Base-by-base conservation (phyloP, 2,329 filamentous ascomycete genomes). In the Ophiostoma triangulosporum region DNA sequence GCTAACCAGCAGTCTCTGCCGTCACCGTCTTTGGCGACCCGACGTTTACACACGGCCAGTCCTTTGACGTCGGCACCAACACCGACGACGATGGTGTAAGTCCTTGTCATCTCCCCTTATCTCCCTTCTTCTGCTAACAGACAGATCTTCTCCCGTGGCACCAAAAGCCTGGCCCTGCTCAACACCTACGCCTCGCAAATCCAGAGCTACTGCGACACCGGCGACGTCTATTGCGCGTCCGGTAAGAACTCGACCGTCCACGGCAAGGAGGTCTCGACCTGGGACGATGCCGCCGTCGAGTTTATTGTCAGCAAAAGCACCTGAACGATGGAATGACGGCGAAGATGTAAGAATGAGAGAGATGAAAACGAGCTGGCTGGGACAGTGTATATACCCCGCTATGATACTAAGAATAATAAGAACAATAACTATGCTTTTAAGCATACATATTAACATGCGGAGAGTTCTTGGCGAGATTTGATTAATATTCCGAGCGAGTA, bases 151-250 rank as follows among this genome's bases (percentile, higher is more conserved):
- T 57, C 60, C 20, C 61, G 63, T 4, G n/a, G 43, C 3, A 53
- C 59, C 40, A 36, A 54, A 15, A 51, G 32, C 31, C 53, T 54
- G 9, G 50, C 57, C 6, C 54, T 57, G 27, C 62, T 62, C 50
- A 58, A 59, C 50, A 49, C 57, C 6, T 60, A 60, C 45, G 54
- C 57, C 9, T 52, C 53, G 32, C 50, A 54, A 14, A 64, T 64
- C 48, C 56, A 58, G 36, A 60, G 58, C 43, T 64, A 59, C 55
- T 64, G 63, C 50, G 59, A 64, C 50, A 53, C 54, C 1, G 60
- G 59, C 40, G 63, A 64, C 43, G 56, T 61, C 2, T 64, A 62
- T 51, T 64, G 63, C 56, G 61, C 62, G 32, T 45, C 38, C 1
- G 63, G 63, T 22, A 51, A 51, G 36, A 54, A 57, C 35, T 45